These are phyloP conservation scores for Ceratobasidium papillatum DNA, from an alignment of 1,284 basidiomycete genomes.

Conservation along the genomic window DNA sequence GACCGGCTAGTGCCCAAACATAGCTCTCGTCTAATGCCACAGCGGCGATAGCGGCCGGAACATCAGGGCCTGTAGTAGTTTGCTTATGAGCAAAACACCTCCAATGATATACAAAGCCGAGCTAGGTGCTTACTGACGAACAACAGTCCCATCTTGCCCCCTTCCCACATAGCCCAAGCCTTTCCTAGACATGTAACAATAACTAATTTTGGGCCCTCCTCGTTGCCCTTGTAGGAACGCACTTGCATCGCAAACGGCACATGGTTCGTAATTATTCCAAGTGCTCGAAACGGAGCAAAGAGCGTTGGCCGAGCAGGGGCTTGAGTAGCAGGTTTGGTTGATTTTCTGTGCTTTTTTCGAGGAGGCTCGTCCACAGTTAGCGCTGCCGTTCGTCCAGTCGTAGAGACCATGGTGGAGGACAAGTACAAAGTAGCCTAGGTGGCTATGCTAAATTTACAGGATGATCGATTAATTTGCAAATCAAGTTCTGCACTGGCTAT, in stretches of 20 bases:
- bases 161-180: slow-evolving; percentile 97
- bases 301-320: slow-evolving; percentile 53
- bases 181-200: slow-evolving; percentile 89
- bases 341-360: slow-evolving; percentile 32
- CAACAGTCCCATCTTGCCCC: slow-evolving; percentile 88
- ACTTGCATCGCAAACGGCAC: slow-evolving; percentile 91
- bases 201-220: slow-evolving; percentile 81
- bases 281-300: slow-evolving; percentile 94
- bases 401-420: slow-evolving; percentile 24
- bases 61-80: slow-evolving; percentile 73
- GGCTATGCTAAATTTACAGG: slow-evolving; percentile 41
- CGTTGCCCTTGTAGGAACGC: slow-evolving; percentile 85
- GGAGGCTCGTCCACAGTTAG: slow-evolving; percentile 5
- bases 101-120: slow-evolving; percentile 39
- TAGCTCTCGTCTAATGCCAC: slow-evolving; percentile 87
- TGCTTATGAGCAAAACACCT: slow-evolving; percentile 2
- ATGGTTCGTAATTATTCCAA: slow-evolving; percentile 92
- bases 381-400: neutral
- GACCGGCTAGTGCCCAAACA: slow-evolving; percentile 83
- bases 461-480: slow-evolving; percentile 27
- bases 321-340: neutral
- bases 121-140: slow-evolving; percentile 80
- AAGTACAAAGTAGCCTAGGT: neutral
- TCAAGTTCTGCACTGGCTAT: neutral
- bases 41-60: slow-evolving; percentile 74